Base-by-base conservation (phyloP, 169 alveolate species). In the Condylostoma magnum region DNA sequence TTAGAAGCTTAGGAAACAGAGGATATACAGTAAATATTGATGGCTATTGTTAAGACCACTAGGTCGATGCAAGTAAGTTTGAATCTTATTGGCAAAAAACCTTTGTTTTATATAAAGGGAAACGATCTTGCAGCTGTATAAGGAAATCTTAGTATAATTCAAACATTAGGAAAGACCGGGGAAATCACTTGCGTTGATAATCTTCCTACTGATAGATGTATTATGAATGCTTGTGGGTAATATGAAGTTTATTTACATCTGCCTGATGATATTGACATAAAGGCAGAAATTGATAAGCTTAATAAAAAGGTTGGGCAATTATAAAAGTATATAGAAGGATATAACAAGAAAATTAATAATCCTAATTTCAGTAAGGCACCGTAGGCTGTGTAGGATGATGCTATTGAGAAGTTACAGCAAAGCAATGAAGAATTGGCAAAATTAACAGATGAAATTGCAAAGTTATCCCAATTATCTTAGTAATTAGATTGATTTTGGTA, bases 361-460 rank as follows among this genome's bases (percentile, higher is more conserved):
- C 77, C 79, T 25, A 70, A 54, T 8, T 77, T 74, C 51, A 48
- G 47, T 10, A 82, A 82, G 71, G 85, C 82, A 18, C 85, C 87
- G 12, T 86, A 78, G 47, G 72, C 69, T 52, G 83, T 83, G 4
- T 78, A 82, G 44, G 57, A 67, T 2, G 89, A 79, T 46, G 68
- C 72, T 25, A 25, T 33, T 30, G 74, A 63, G 4, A 86, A 86
- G 46, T 75, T 79, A 25, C 20, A 20, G 15, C 15, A 15, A 1
- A 15, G 20, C 1, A 15, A 55, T 15, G 68, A 55, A 31, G 68
- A 55, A 2, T 3, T 55, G 20, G 50, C 27, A 55, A 55, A 55
- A 25, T 15, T 55, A 8, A 30, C 27, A 15, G 22, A n/a, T 8
- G 68, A 55, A 31, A 31, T 55, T 10, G 50, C 15, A 10, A 20